Conservation (phyloP, 1,139 yeast genomes). For the Yamadazyma atlantica region DNA sequence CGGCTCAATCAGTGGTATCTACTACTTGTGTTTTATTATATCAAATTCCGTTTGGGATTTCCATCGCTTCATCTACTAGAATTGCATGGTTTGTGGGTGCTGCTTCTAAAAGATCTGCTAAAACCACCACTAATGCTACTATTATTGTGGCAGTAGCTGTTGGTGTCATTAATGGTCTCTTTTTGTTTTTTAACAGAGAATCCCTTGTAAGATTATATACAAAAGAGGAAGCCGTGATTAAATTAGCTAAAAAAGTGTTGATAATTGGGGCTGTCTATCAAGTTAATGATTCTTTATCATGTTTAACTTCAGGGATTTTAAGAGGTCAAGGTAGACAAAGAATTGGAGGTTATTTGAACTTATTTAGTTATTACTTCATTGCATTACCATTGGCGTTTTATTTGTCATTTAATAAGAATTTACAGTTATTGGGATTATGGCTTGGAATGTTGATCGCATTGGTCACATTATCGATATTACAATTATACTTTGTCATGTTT, state of each 20-base stretch:
- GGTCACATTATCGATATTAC: constrained; percentile 44
- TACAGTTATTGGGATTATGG: constrained; percentile 60
- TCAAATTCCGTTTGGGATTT: constrained; percentile 73
- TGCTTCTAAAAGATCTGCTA: constrained; percentile 53
- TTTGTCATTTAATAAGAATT: constrained; percentile 47
- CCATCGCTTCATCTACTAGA: constrained; percentile 74
- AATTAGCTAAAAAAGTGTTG: constrained; percentile 51
- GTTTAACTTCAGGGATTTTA: constrained; percentile 58
- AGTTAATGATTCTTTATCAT: constrained; percentile 53
- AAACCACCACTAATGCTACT: constrained; percentile 42
- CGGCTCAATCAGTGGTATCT: constrained; percentile 71
- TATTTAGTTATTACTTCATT: constrained; percentile 55
- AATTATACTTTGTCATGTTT: constrained; percentile 43
- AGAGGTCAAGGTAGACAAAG: constrained; percentile 70
- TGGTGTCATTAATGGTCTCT: constrained; percentile 41
- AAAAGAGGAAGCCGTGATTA: constrained; percentile 46
- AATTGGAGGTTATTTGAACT: constrained; percentile 57
- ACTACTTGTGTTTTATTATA: constrained; percentile 68
- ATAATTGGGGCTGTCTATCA: constrained; percentile 61
- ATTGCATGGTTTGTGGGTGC: constrained; percentile 80
- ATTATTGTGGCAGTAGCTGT: constrained; percentile 39
- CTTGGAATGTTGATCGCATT: constrained; percentile 60
- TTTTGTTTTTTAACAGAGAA: constrained; percentile 39
- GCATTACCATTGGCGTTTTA: constrained; percentile 60
- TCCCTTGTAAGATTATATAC: constrained; percentile 51